Evolutionary conservation across 257 asterid species (phyloP), one percentile per base, ranked within the genome.

Genomic region (Buddleja alternifolia): DNA sequence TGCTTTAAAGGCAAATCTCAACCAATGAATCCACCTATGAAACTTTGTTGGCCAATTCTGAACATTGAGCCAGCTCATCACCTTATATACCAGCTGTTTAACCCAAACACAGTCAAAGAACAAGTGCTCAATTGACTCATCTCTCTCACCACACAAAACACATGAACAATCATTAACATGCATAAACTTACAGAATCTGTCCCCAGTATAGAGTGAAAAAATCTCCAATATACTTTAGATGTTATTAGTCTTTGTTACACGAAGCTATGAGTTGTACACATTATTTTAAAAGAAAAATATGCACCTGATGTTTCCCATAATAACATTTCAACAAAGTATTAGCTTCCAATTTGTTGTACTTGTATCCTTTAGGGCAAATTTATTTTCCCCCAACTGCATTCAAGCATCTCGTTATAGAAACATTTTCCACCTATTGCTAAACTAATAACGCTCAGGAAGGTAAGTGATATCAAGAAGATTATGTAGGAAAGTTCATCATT

Each of bases 361-460:
- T 29, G 11, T 12, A 58, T 59, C 60, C 50, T 32, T 5, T 20
- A 69, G n/a, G 11, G 60, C 42, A 21, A 29, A n/a, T 47, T 63
- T 25, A 25, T 29, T 1, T 34, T 6, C 40, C 36, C 17, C 58
- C 51, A 17, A 32, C 41, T 55, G 41, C 58, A 44, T 44, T 55
- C 34, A 29, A 55, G 63, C n/a, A 44, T 72, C 20, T 34, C n/a
- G 11, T 46, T 40, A n/a, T 25, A 46, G 53, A 44, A 44, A 41
- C 58, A 39, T 44, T 21, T 8, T 45, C 54, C 6, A 45, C 44
- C 55, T 7, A 12, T 0, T 20, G 11, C 19, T 39, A 11, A 66
- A 66, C 36, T 57, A 37, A 15, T 20, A 69, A 62, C 55, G 8
- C 53, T 23, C 14, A 23, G 44, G 41, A 40, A 44, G 54, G 32